Percentiles rank a stretch among this genome's conserved stretches.
Conservation (phyloP, 2,329 filamentous ascomycete species). For the Cercospora zeina region DNA sequence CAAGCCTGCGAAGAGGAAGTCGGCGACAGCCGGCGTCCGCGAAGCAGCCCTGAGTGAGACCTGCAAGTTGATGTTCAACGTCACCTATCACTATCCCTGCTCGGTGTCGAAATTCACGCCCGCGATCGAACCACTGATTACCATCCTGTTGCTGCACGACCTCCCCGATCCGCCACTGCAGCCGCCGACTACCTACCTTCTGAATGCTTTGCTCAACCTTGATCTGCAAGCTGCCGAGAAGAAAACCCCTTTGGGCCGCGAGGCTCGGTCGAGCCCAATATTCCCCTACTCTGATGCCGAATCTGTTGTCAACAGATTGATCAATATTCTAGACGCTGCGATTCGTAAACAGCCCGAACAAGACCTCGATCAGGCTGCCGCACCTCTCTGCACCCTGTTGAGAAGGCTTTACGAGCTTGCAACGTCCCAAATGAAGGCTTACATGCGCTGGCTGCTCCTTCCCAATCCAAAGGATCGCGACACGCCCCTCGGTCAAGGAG, state of each 20-base stretch:
- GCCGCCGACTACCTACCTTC: constrained; percentile 66
- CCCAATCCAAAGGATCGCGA: constrained; percentile 75
- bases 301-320: constrained; percentile 63
- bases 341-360: constrained; percentile 63
- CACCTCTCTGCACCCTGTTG: constrained; percentile 62
- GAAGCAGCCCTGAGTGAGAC: constrained; percentile 81
- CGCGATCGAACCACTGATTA: constrained; percentile 68
- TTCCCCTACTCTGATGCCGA: constrained; percentile 66
- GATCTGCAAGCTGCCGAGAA: constrained; percentile 55
- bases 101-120: constrained; percentile 63
- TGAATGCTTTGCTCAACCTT: constrained; percentile 81
- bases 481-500: constrained; percentile 72
- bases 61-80: constrained; percentile 84
- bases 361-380: constrained; percentile 70
- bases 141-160: constrained; percentile 64
- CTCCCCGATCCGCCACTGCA: constrained; percentile 68
- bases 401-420: constrained; percentile 72
- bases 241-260: constrained; percentile 27
- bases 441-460: constrained; percentile 68
- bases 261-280: constrained; percentile 51
- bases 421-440: constrained; percentile 60
- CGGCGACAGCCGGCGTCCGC: constrained; percentile 58
- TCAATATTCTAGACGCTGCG: constrained; percentile 68
- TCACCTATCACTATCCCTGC: constrained; percentile 71
- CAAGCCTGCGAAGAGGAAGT: constrained; percentile 42